These are phyloP conservation scores for Rhododendron williamsianum DNA, from an alignment of 148 eudicot genomes.

Conservation along the genomic window DNA sequence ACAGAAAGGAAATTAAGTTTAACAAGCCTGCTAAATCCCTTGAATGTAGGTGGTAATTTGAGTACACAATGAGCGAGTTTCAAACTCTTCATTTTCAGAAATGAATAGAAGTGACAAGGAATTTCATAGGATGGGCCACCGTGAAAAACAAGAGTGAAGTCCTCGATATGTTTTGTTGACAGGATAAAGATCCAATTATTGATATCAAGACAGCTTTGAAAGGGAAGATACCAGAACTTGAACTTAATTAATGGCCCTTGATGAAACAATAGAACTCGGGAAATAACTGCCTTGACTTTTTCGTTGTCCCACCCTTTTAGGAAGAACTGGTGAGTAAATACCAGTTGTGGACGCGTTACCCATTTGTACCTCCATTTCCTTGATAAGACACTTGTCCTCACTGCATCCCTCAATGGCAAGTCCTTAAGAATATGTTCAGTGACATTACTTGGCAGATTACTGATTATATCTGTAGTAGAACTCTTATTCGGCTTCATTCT, in stretches of 20 bases:
- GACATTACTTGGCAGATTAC: background rate
- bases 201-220: background rate
- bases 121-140: background rate
- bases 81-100: background rate
- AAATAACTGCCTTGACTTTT: background rate
- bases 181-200: background rate
- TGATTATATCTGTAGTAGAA: background rate
- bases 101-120: background rate
- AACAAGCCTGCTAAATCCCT: slow-evolving; percentile 6
- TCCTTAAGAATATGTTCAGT: background rate
- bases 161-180: background rate
- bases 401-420: background rate
- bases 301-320: background rate
- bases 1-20: background rate
- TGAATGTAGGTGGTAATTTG: background rate
- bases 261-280: slow-evolving; percentile 7
- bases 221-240: background rate
- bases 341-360: background rate
- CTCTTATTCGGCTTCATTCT: background rate
- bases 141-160: background rate
- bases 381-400: background rate
- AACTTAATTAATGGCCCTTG: slow-evolving; percentile 6
- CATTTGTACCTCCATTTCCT: background rate
- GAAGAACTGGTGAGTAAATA: background rate
- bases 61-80: background rate